Evolutionary conservation across 345 rosid species (phyloP).

Genomic region (Eucalyptus sp.): DNA sequence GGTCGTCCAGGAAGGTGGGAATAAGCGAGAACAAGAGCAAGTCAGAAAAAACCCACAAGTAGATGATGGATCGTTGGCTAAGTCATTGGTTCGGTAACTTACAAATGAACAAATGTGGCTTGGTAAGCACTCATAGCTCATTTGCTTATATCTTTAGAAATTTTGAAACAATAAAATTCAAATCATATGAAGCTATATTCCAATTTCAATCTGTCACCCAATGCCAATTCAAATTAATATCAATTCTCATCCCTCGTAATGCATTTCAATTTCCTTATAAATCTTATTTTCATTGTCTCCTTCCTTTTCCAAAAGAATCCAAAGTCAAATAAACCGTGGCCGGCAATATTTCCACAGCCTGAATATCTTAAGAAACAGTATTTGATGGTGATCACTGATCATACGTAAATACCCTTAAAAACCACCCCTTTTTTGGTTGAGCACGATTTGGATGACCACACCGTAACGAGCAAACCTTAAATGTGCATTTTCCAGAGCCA

Average conservation of each 20-base stretch:
- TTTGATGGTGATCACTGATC: neutral
- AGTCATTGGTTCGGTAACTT: too few species aligned
- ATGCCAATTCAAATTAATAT: neutral
- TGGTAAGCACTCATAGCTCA: too few species aligned
- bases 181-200: neutral
- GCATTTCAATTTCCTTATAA: neutral
- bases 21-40: too few species aligned
- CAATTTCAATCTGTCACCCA: neutral
- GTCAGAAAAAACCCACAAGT: too few species aligned
- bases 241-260: rapidly evolving
- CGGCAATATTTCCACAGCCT: neutral
- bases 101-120: too few species aligned
- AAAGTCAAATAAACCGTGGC: neutral
- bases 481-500: neutral
- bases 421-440: rapidly evolving
- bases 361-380: rapidly evolving
- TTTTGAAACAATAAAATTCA: neutral
- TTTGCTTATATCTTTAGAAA: neutral
- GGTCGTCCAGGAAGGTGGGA: too few species aligned
- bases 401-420: neutral
- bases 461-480: neutral
- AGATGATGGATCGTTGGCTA: too few species aligned
- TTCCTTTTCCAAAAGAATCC: neutral
- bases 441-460: neutral
- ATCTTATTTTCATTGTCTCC: neutral